Conservation (phyloP, 1,284 basidiomycete genomes). For the Xerocomus minutiporus region DNA sequence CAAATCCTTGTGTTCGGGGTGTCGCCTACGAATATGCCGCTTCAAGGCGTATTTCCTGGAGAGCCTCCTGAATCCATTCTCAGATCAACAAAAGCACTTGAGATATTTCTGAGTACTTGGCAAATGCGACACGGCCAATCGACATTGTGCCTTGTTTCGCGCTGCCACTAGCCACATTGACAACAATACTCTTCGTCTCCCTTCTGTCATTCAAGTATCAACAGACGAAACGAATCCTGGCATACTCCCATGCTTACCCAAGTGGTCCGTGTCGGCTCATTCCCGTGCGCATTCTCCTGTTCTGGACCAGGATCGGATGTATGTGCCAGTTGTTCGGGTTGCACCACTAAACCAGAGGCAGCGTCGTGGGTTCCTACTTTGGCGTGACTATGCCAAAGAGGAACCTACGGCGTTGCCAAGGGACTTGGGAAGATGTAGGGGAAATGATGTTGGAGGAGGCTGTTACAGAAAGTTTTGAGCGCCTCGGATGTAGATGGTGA, state of each 20-base stretch:
- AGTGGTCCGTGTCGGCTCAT: neutral
- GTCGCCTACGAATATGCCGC: neutral
- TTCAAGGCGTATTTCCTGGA: neutral
- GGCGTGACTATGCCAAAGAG: too few relatives aligned
- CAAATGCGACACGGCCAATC: neutral
- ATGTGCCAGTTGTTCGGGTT: too few relatives aligned
- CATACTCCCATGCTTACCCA: neutral
- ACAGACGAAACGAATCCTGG: neutral
- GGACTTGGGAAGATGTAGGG: too few relatives aligned
- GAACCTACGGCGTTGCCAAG: too few relatives aligned
- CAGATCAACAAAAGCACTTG: neutral
- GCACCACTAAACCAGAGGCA: too few relatives aligned
- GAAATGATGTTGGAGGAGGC: too few relatives aligned
- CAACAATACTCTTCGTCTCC: neutral
- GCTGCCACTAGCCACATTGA: neutral
- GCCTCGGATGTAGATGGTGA: too few relatives aligned
- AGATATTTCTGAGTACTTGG: too few relatives aligned
- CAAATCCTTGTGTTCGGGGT: neutral
- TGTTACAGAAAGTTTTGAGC: too few relatives aligned
- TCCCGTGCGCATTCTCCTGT: neutral
- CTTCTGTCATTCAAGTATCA: neutral
- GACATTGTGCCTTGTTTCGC: neutral
- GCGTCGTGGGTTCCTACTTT: too few relatives aligned
- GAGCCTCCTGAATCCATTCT: neutral
- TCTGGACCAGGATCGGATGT: too few relatives aligned